Percentiles rank a stretch among this genome's conserved stretches.
Conservation (phyloP, 2,329 filamentous ascomycete species). For the Knufia petricola region DNA sequence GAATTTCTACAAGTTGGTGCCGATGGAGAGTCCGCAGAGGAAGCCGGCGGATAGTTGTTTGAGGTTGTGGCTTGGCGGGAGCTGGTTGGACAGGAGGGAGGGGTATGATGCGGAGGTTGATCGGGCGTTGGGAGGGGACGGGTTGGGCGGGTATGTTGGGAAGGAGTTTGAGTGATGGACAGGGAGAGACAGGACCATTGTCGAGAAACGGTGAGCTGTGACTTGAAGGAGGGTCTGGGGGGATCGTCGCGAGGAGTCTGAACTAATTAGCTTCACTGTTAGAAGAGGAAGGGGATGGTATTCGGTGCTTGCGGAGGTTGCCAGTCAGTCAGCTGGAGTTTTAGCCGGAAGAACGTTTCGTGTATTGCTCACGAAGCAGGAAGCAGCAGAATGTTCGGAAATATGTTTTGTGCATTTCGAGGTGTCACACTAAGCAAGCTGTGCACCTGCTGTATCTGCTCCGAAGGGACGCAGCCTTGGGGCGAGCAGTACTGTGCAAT, state of each 20-base stretch:
- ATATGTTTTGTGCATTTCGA: conserved; percentile 7
- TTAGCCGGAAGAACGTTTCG: too few species aligned
- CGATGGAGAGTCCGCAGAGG: conserved; percentile 38
- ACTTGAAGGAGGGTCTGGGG: too few species aligned
- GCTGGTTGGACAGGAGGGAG: conserved; percentile 35
- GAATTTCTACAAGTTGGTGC: conserved; percentile 40
- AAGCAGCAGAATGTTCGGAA: not conserved
- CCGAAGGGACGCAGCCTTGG: not conserved
- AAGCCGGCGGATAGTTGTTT: conserved; percentile 41
- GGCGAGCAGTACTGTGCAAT: not conserved
- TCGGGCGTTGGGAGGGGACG: conserved; percentile 35
- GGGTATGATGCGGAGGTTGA: conserved; percentile 36
- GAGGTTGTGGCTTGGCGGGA: conserved; percentile 32
- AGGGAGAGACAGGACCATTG: too few species aligned
- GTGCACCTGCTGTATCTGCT: not conserved
- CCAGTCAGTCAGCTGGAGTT: too few species aligned
- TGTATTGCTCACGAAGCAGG: not conserved
- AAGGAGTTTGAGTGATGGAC: conserved; percentile 10
- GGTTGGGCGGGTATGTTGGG: conserved; percentile 33
- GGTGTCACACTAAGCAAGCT: not conserved
- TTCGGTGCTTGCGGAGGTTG: too few species aligned
- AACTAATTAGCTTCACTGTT: too few species aligned
- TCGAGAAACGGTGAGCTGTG: too few species aligned
- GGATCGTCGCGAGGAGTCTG: too few species aligned
- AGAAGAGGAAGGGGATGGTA: too few species aligned